Evolutionary conservation across 1,139 yeast species (phyloP).

Genomic region (Yamadazyma pseudoaaseri): DNA sequence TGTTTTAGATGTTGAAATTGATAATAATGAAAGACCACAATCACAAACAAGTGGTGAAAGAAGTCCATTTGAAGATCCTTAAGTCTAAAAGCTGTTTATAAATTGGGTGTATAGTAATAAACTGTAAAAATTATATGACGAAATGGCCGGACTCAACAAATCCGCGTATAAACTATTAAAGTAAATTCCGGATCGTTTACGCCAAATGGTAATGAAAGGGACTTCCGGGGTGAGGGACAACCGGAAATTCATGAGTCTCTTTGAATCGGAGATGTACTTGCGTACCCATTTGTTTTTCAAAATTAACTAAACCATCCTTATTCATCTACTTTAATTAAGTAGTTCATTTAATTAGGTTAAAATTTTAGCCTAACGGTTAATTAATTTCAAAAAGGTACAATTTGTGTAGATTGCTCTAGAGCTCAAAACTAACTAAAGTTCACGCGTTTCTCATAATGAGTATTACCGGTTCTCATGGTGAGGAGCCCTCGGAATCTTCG

Average conservation of each 20-base stretch:
- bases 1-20: constrained; percentile 37
- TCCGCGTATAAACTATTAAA: constrained; percentile 1
- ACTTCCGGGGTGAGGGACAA: too few species aligned
- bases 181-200: not conserved
- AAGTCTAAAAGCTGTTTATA: too few species aligned
- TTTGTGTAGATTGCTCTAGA: not conserved
- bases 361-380: not conserved
- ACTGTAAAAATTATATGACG: too few species aligned
- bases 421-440: not conserved
- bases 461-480: not conserved
- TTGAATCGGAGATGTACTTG: not conserved
- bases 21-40: constrained; percentile 16
- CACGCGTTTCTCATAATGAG: not conserved
- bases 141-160: not conserved
- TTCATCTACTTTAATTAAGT: not conserved
- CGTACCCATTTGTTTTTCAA: not conserved
- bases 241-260: not conserved
- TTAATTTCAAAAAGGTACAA: too few species aligned
- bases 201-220: not conserved
- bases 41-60: constrained; percentile 21
- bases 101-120: too few species aligned
- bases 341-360: too few species aligned
- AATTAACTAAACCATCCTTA: not conserved
- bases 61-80: constrained; percentile 34
- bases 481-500: not conserved